Conservation (phyloP, 371 early-diverging fungal genomes). For the Funneliformis caledonium region DNA sequence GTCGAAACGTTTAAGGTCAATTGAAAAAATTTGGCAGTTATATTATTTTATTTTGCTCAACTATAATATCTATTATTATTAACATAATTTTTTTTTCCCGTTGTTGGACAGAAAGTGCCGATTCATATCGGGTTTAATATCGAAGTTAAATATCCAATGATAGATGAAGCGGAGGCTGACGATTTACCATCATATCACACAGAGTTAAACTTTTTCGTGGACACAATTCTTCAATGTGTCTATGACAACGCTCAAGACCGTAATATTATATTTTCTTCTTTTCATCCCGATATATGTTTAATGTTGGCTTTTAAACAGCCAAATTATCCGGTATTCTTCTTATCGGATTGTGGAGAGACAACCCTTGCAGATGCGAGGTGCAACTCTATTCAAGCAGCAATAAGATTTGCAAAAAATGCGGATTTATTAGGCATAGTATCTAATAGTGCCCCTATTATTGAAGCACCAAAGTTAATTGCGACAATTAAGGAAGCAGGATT, state of each 20-base stretch:
- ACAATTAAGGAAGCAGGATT: constrained; percentile 76
- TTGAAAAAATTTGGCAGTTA: not conserved
- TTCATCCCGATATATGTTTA: constrained; percentile 91
- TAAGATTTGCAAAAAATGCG: constrained; percentile 79
- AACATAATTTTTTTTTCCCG: constrained; percentile 1
- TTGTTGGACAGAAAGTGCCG: constrained; percentile 64
- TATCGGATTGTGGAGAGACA: constrained; percentile 85
- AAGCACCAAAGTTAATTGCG: constrained; percentile 76
- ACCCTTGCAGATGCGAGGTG: constrained; percentile 81
- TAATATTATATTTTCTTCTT: constrained; percentile 91
- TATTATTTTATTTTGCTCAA: constrained; percentile 1
- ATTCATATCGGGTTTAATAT: constrained; percentile 88
- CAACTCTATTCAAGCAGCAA: constrained; percentile 84
- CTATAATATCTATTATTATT: not conserved
- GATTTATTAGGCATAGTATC: constrained; percentile 86
- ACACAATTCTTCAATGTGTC: constrained; percentile 80
- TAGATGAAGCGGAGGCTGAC: constrained; percentile 83
- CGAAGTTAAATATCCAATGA: constrained; percentile 96
- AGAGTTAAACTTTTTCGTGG: constrained; percentile 89
- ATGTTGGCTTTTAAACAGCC: constrained; percentile 83
- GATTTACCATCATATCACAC: constrained; percentile 57
- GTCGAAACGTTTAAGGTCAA: constrained; percentile 76
- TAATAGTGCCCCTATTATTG: constrained; percentile 74
- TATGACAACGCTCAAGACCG: constrained; percentile 71
- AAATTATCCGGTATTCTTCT: constrained; percentile 88